Percentiles rank a stretch among this genome's conserved stretches.
These are phyloP conservation scores for Tolypocladium tropicale DNA, from an alignment of 2,329 filamentous ascomycete species.

Conservation along the genomic window DNA sequence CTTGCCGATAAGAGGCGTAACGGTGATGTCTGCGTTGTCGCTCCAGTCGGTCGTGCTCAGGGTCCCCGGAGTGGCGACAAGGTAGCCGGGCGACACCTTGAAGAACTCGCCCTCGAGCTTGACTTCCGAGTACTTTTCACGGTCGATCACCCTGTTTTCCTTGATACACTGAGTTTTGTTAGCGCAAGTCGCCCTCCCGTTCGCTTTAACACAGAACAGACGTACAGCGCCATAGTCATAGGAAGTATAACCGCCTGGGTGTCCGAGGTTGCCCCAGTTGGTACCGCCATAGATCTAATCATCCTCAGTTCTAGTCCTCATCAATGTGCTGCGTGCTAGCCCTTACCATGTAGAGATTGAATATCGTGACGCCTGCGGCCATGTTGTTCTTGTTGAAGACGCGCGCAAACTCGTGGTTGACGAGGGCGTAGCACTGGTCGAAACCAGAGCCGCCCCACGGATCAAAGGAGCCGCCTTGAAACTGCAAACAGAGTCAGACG, in stretches of 20 bases:
- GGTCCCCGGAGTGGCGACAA: slow-evolving; percentile 46
- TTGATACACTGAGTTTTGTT: slow-evolving; percentile 34
- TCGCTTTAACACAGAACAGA: not conserved
- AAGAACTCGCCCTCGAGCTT: slow-evolving; percentile 70
- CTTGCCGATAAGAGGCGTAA: slow-evolving; percentile 51
- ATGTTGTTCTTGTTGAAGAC: slow-evolving; percentile 73
- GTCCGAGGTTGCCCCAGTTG: slow-evolving; percentile 73
- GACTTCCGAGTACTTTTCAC: slow-evolving; percentile 71
- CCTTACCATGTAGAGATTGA: slow-evolving; percentile 65
- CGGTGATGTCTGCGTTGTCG: slow-evolving; percentile 38
- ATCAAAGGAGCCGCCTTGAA: slow-evolving; percentile 63
- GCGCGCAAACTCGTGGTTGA: slow-evolving; percentile 64
- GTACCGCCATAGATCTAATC: slow-evolving; percentile 59
- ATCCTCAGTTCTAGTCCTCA: not conserved
- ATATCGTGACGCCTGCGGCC: slow-evolving; percentile 53
- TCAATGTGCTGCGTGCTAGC: no score
- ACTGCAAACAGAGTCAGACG: slow-evolving; percentile 25
- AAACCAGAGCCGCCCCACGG: slow-evolving; percentile 66
- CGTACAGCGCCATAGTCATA: slow-evolving; percentile 42
- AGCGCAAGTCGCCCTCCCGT: not conserved
- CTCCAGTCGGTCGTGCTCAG: slow-evolving; percentile 41
- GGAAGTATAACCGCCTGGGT: slow-evolving; percentile 53
- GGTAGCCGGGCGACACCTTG: slow-evolving; percentile 59
- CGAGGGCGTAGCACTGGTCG: slow-evolving; percentile 51
- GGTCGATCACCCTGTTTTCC: slow-evolving; percentile 56